These are phyloP conservation scores for Phallus indusiatus DNA, from an alignment of 768 basidiomycete genomes.

Conservation along the genomic window DNA sequence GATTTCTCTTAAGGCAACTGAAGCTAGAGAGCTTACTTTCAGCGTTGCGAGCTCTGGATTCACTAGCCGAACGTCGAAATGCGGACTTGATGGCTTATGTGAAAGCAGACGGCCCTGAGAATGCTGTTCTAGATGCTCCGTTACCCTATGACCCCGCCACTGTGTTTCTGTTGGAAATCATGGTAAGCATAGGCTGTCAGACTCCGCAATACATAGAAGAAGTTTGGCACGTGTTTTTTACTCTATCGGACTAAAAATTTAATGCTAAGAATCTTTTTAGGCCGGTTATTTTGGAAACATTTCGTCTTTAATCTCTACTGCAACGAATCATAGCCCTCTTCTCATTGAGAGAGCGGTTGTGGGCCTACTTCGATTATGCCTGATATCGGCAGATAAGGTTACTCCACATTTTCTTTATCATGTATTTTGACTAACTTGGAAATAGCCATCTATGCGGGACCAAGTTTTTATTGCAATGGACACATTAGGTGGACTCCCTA, in stretches of 20 bases:
- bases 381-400: constrained; percentile 74
- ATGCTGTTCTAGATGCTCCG: constrained; percentile 30
- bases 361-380: constrained; percentile 73
- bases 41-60: constrained; percentile 78
- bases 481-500: constrained; percentile 71
- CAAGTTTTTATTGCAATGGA: constrained; percentile 94
- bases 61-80: constrained; percentile 83
- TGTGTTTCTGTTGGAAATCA: constrained; percentile 88
- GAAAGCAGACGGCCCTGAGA: constrained; percentile 11
- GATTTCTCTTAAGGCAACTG: constrained; percentile 45
- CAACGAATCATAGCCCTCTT: constrained; percentile 78
- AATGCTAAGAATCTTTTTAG: constrained; percentile 31
- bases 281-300: constrained; percentile 96
- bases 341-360: constrained; percentile 93
- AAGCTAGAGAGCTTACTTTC: constrained; percentile 73
- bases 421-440: constrained; percentile 4
- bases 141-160: constrained; percentile 93
- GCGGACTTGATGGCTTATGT: constrained; percentile 52
- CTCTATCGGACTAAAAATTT: not conserved
- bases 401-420: constrained; percentile 14
- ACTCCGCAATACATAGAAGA: constrained; percentile 75
- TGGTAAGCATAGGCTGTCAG: constrained; percentile 82
- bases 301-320: constrained; percentile 64
- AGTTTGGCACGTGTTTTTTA: constrained; percentile 54
- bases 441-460: constrained; percentile 73